Conservation (phyloP, 192 early-diverging fungal species). For the Coemansia sp. region DNA sequence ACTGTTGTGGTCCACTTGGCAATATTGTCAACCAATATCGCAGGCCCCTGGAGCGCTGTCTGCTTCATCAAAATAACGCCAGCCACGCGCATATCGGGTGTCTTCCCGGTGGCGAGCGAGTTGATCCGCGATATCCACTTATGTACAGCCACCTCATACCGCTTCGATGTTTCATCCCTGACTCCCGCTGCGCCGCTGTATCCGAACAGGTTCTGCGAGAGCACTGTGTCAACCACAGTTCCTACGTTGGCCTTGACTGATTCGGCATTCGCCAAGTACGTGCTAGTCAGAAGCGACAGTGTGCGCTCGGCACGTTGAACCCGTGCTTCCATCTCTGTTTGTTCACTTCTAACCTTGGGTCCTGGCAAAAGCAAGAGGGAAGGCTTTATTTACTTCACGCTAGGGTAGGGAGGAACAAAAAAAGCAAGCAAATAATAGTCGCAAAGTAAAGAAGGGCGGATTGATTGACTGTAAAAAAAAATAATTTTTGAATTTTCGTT, state of each 20-base stretch:
- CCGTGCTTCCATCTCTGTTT: conserved; percentile 31
- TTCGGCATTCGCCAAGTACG: conserved; percentile 47
- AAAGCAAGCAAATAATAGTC: no score
- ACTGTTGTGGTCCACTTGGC: conserved; percentile 44
- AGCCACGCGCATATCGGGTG: conserved; percentile 43
- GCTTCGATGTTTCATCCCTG: conserved; percentile 23
- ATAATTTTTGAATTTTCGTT: neutral
- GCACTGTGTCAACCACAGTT: conserved; percentile 40
- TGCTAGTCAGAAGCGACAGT: conserved; percentile 45
- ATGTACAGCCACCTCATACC: conserved; percentile 39
- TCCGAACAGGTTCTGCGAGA: conserved; percentile 44
- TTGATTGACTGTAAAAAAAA: neutral
- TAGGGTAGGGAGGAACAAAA: no score
- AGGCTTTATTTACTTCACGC: no score
- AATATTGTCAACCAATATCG: conserved; percentile 36
- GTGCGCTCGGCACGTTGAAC: conserved; percentile 51
- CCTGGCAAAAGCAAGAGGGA: no score
- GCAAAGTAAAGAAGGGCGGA: neutral
- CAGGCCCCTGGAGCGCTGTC: conserved; percentile 45
- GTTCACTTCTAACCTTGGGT: no score
- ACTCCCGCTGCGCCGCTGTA: conserved; percentile 16
- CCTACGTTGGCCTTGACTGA: conserved; percentile 31
- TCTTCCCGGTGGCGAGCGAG: conserved; percentile 35
- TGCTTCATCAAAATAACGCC: conserved; percentile 51
- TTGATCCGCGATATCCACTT: conserved; percentile 53